Percentiles rank a stretch among this genome's conserved stretches.
Conservation (phyloP, 2,329 filamentous ascomycete genomes). For the Arthrobotrys sinensis region DNA sequence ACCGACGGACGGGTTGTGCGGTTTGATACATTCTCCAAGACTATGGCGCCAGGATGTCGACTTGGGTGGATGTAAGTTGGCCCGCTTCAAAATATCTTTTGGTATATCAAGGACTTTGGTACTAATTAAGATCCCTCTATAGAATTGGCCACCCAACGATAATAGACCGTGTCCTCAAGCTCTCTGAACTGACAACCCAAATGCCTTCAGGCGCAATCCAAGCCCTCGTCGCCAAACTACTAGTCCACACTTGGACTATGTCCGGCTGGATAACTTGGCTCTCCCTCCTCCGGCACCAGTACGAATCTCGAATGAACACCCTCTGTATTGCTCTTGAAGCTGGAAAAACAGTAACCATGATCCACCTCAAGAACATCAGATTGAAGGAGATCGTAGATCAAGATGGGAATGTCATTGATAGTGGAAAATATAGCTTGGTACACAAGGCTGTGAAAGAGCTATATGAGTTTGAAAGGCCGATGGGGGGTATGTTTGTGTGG, state of each 20-base stretch:
- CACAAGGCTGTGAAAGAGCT: conserved; percentile 67
- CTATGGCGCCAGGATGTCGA: conserved; percentile 88
- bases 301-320: conserved; percentile 85
- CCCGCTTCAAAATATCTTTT: not conserved
- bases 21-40: conserved; percentile 95
- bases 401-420: conserved; percentile 41
- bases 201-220: conserved; percentile 93
- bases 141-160: conserved; percentile 82
- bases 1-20: conserved; percentile 88
- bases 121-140: not conserved
- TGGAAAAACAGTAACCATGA: conserved; percentile 44
- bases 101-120: not conserved
- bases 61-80: conserved; percentile 81
- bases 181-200: conserved; percentile 83
- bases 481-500: conserved; percentile 95
- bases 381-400: conserved; percentile 40
- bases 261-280: conserved; percentile 94
- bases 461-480: conserved; percentile 83
- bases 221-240: conserved; percentile 80
- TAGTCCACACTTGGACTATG: conserved; percentile 86
- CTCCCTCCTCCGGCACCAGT: conserved; percentile 83
- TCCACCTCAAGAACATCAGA: conserved; percentile 49
- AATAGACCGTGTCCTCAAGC: conserved; percentile 80
- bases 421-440: conserved; percentile 46
- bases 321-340: conserved; percentile 79